Evolutionary conservation across 176 grass and related monocot genomes (phyloP).

Genomic region (Neostapfia colusana): DNA sequence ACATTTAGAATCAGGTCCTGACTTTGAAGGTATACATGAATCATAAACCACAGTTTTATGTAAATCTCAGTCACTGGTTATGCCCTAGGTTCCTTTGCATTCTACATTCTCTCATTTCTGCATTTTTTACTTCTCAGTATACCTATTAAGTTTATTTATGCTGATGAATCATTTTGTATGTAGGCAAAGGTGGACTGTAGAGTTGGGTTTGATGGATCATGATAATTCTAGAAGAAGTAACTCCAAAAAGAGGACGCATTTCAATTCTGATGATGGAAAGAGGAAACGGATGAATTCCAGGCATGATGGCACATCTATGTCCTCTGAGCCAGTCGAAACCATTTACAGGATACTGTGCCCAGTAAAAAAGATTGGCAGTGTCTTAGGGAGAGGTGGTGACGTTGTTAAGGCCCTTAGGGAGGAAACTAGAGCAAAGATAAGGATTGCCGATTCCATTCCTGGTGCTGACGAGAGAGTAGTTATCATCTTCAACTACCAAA

Average conservation of each 20-base stretch:
- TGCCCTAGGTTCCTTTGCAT: not conserved
- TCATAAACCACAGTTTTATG: conserved; percentile 14
- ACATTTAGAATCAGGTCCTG: conserved; percentile 24
- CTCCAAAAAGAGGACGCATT: conserved; percentile 43
- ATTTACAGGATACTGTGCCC: conserved; percentile 90
- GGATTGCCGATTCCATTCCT: conserved; percentile 90
- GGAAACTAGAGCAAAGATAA: conserved; percentile 94
- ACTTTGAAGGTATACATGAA: conserved; percentile 9
- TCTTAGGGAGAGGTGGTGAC: conserved; percentile 86
- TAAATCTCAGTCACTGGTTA: not conserved
- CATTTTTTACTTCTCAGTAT: conserved; percentile 6
- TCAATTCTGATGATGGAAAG: conserved; percentile 63
- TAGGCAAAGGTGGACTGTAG: conserved; percentile 22
- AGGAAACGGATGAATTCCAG: conserved; percentile 64
- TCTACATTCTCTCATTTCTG: conserved; percentile 8
- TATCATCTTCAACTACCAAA: conserved; percentile 71
- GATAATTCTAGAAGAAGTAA: conserved; percentile 42
- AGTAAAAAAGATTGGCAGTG: conserved; percentile 83
- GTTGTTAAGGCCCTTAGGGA: conserved; percentile 85
- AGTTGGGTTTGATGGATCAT: conserved; percentile 39
- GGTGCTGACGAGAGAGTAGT: conserved; percentile 91
- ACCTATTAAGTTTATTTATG: conserved; percentile 27
- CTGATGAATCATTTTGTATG: conserved; percentile 33
- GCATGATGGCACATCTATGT: conserved; percentile 49
- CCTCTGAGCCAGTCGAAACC: conserved; percentile 74